These are phyloP conservation scores for Alnus rubra DNA, from an alignment of 306 rosid genomes.

Conservation along the genomic window DNA sequence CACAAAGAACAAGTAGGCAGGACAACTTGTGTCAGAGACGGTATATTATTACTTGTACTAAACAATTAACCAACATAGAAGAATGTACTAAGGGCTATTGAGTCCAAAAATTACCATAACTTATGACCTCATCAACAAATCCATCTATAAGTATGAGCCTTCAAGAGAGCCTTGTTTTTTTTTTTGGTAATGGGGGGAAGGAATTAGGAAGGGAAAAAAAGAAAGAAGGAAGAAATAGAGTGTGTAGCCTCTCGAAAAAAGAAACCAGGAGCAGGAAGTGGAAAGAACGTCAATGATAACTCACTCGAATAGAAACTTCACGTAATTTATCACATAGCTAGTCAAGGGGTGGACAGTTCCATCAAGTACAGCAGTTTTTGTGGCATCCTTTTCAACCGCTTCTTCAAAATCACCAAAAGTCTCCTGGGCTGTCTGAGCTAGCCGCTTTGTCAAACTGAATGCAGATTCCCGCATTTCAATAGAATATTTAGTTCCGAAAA, in stretches of 20 bases:
- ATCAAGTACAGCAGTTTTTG: slow-evolving; percentile 89
- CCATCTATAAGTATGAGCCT: background rate
- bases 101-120: background rate
- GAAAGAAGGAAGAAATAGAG: background rate
- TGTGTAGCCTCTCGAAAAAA: slow-evolving; percentile 4
- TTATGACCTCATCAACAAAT: background rate
- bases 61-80: background rate
- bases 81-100: background rate
- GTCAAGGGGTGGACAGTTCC: slow-evolving; percentile 99
- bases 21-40: background rate
- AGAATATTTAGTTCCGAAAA: slow-evolving; percentile 76
- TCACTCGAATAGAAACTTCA: slow-evolving; percentile 87
- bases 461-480: slow-evolving; percentile 84
- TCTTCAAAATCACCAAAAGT: slow-evolving; percentile 96
- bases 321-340: slow-evolving; percentile 93
- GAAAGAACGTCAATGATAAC: slow-evolving; percentile 35
- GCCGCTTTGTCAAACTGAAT: slow-evolving; percentile 63
- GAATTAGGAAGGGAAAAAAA: background rate
- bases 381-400: slow-evolving; percentile 96
- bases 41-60: background rate
- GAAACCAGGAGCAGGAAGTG: background rate
- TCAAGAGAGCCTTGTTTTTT: background rate
- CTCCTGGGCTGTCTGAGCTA: slow-evolving; percentile 96
- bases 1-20: background rate
- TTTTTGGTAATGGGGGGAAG: background rate